A percentile compares a stretch with the other conserved stretches of the same genome.
These are phyloP conservation scores for Ocimum tenuiflorum DNA, from an alignment of 257 asterid species.

Conservation along the genomic window DNA sequence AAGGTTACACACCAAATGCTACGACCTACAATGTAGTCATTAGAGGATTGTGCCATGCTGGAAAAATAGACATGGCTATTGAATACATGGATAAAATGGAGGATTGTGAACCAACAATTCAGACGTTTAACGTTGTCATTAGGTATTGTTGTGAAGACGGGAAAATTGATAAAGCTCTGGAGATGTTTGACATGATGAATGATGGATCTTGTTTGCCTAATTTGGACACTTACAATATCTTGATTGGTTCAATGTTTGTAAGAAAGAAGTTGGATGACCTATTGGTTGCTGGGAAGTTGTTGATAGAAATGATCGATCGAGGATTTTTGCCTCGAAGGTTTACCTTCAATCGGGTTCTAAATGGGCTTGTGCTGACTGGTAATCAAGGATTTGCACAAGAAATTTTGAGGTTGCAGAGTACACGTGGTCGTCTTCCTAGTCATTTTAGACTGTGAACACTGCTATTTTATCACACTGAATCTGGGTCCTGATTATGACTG, in stretches of 20 bases:
- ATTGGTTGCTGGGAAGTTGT: slow-evolving; percentile 69
- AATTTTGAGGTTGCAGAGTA: slow-evolving; percentile 57
- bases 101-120: slow-evolving; percentile 68
- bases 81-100: slow-evolving; percentile 62
- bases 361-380: slow-evolving; percentile 87
- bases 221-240: slow-evolving; percentile 76
- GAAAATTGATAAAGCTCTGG: slow-evolving; percentile 68
- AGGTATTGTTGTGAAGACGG: slow-evolving; percentile 79
- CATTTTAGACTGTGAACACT: slow-evolving; percentile 51
- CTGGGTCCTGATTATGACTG: neutral
- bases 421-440: slow-evolving; percentile 49
- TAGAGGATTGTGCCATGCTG: slow-evolving; percentile 75
- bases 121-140: slow-evolving; percentile 66
- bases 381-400: slow-evolving; percentile 74
- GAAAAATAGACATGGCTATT: slow-evolving; percentile 57
- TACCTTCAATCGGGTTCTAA: slow-evolving; percentile 69
- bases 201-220: slow-evolving; percentile 59
- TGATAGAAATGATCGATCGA: slow-evolving; percentile 81
- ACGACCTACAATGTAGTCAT: slow-evolving; percentile 64
- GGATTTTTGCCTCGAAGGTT: slow-evolving; percentile 70
- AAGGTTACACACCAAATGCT: slow-evolving; percentile 69
- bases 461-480: neutral
- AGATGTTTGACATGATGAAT: slow-evolving; percentile 58
- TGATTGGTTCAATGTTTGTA: slow-evolving; percentile 77
- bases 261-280: slow-evolving; percentile 71